A percentile compares a stretch with the other conserved stretches of the same genome.
These are phyloP conservation scores for Letharia columbiana DNA, from an alignment of 495 filamentous ascomycete genomes.

Conservation along the genomic window DNA sequence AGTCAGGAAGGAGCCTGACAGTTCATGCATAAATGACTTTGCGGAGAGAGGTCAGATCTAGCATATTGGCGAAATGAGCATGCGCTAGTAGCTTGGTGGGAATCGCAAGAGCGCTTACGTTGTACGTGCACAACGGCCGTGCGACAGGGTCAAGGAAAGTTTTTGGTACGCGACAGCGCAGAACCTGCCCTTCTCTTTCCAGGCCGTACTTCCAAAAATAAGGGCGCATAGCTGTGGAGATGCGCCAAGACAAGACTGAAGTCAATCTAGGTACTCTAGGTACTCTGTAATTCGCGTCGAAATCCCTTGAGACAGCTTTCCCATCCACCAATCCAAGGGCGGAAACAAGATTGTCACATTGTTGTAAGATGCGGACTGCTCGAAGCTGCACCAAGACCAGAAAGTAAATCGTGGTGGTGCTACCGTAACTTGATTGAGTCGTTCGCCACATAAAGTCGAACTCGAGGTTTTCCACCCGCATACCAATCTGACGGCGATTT, in stretches of 20 bases:
- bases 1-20: background rate
- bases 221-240: too few species aligned
- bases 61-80: background rate
- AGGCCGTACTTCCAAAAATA: too few species aligned
- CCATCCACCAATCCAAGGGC: background rate
- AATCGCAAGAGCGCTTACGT: background rate
- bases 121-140: background rate
- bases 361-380: background rate
- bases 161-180: background rate
- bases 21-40: background rate
- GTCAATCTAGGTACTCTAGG: too few species aligned
- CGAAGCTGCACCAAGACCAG: background rate
- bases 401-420: background rate
- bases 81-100: background rate
- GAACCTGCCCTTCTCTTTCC: background rate
- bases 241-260: too few species aligned
- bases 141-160: background rate
- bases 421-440: background rate
- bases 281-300: too few species aligned
- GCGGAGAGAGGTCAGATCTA: background rate
- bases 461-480: too few species aligned
- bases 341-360: background rate
- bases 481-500: too few species aligned
- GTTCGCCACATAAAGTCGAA: background rate
- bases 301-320: background rate